A percentile compares a stretch with the other conserved stretches of the same genome.
Evolutionary conservation across 345 rosid species (phyloP).

Genomic region (Brassica juncea): DNA sequence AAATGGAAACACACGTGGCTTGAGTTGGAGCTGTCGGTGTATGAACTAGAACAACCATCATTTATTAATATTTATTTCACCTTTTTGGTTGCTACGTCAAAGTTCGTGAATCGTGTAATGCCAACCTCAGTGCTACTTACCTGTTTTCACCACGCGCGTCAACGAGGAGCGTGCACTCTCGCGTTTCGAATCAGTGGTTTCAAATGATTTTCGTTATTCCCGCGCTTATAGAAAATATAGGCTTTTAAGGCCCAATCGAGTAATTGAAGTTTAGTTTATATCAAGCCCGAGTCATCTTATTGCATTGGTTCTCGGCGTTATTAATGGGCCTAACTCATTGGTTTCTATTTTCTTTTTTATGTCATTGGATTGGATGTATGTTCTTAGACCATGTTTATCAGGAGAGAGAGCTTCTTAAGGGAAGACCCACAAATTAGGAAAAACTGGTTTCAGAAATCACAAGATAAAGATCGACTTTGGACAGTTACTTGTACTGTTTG

Average conservation of each 20-base stretch:
- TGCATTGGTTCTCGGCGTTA: not conserved
- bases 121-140: slow-evolving; percentile 28
- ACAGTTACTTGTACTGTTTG: no score
- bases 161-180: not conserved
- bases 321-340: not conserved
- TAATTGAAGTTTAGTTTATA: not conserved
- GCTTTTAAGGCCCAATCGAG: slow-evolving; percentile 15
- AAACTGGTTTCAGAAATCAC: no score
- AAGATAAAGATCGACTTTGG: no score
- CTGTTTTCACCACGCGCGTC: slow-evolving; percentile 22
- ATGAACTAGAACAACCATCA: slow-evolving; percentile 24
- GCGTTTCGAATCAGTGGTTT: not conserved
- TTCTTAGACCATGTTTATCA: no score
- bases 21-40: slow-evolving; percentile 41
- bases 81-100: slow-evolving; percentile 38
- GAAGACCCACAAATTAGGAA: no score
- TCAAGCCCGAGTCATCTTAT: not conserved
- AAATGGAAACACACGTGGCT: slow-evolving; percentile 39
- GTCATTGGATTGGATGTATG: not conserved
- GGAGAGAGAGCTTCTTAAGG: no score
- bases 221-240: not conserved
- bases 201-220: not conserved
- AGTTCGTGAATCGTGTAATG: slow-evolving; percentile 35
- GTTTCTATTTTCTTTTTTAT: not conserved
- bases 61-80: slow-evolving; percentile 12